Evolutionary conservation across 441 rosid genomes (phyloP).

Genomic region (Populus trichocarpa): DNA sequence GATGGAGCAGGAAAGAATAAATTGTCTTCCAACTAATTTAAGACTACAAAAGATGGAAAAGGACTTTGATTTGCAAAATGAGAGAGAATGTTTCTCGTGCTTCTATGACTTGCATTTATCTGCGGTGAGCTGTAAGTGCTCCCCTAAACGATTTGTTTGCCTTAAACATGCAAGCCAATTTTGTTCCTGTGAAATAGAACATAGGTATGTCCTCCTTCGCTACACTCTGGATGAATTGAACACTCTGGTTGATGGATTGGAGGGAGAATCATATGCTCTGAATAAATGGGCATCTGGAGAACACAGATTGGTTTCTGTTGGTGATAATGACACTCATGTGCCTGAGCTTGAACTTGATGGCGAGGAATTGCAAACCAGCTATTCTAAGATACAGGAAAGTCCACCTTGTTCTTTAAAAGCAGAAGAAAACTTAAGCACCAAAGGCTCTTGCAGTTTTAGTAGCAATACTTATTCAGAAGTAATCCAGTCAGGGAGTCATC

Average conservation of each 20-base stretch:
- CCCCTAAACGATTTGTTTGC: conserved; percentile 68
- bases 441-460: conserved; percentile 31
- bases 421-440: conserved; percentile 26
- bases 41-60: conserved; percentile 57
- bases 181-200: conserved; percentile 59
- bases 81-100: conserved; percentile 82
- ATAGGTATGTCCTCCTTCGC: conserved; percentile 55
- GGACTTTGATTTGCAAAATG: conserved; percentile 52
- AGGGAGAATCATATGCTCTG: conserved; percentile 58
- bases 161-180: conserved; percentile 62
- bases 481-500: conserved; percentile 38
- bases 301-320: conserved; percentile 20
- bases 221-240: conserved; percentile 56
- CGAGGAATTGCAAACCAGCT: conserved; percentile 6
- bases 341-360: conserved; percentile 20
- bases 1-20: conserved; percentile 77
- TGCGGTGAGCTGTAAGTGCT: conserved; percentile 84
- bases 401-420: conserved; percentile 26
- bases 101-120: conserved; percentile 85
- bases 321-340: conserved; percentile 14
- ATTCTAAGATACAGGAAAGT: conserved; percentile 30
- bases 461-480: conserved; percentile 55
- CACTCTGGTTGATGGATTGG: conserved; percentile 58
- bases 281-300: conserved; percentile 46
- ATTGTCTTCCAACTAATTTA: conserved; percentile 38